phyloP scores from a whole-genome alignment of 2,329 filamentous ascomycete species.

The Magnaporthiopsis poae region DNA sequence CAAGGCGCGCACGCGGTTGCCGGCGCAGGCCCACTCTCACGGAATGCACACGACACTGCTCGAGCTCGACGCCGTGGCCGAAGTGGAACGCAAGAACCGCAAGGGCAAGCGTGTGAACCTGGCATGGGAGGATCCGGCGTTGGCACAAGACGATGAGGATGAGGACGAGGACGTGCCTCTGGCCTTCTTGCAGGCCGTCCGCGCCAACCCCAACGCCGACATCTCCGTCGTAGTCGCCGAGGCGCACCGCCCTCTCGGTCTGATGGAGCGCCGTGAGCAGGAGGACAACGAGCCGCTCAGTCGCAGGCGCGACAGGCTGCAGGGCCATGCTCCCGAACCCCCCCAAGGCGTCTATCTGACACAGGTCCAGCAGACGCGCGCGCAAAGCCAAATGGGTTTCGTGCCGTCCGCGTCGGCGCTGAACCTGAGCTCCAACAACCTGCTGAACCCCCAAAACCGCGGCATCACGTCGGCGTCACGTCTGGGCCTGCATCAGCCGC shows the following conservation, averaged over 20 bases:
- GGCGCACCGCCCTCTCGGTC: conserved; percentile 56
- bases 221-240: conserved; percentile 39
- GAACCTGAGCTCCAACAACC: conserved; percentile 20
- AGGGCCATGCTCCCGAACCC: conserved; percentile 44
- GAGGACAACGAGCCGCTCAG: conserved; percentile 90
- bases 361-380: conserved; percentile 5
- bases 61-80: conserved; percentile 80
- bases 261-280: conserved; percentile 71
- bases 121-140: conserved; percentile 71
- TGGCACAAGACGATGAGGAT: conserved; percentile 32
- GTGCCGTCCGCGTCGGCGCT: conserved; percentile 1
- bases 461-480: conserved; percentile 9
- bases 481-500: neutral
- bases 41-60: conserved; percentile 87
- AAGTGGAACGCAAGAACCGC: conserved; percentile 68
- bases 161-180: conserved; percentile 80
- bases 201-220: conserved; percentile 39
- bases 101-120: conserved; percentile 69
- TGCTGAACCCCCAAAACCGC: conserved; percentile 5
- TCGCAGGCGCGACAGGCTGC: conserved; percentile 62
- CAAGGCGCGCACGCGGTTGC: conserved; percentile 65
- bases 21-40: conserved; percentile 51
- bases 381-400: conserved; percentile 3
- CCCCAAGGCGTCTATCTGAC: conserved; percentile 22
- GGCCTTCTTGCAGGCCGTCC: conserved; percentile 63